Conservation (phyloP, 108 stramenopile species). For the Nitzschia sp. region DNA sequence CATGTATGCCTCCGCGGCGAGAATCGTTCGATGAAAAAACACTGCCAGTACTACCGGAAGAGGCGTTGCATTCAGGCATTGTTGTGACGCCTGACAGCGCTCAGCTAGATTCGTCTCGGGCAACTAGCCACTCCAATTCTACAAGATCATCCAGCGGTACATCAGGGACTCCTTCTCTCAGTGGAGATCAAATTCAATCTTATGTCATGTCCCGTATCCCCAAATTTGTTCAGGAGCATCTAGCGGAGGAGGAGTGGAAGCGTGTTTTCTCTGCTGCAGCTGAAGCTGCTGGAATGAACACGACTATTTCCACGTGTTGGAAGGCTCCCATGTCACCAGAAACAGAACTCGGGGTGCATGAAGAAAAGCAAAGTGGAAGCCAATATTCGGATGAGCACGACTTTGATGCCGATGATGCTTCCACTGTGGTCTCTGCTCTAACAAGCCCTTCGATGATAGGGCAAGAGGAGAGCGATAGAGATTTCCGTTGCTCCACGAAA, state of each 20-base stretch:
- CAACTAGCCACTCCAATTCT: background rate
- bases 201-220: conserved; percentile 24
- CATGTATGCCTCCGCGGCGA: background rate
- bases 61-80: too few relatives aligned
- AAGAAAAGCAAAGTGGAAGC: too few relatives aligned
- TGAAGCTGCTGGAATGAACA: too few relatives aligned
- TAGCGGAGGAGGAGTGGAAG: conserved; percentile 14
- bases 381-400: too few relatives aligned
- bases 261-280: conserved; percentile 11
- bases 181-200: background rate
- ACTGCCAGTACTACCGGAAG: too few relatives aligned
- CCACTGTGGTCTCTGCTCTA: background rate
- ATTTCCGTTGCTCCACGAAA: too few relatives aligned
- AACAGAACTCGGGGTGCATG: too few relatives aligned
- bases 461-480: too few relatives aligned
- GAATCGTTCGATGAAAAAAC: conserved; percentile 2
- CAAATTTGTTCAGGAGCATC: conserved; percentile 5
- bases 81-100: background rate
- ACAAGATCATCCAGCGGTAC: background rate
- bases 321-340: too few relatives aligned
- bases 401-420: background rate
- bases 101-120: background rate
- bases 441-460: background rate
- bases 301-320: too few relatives aligned
- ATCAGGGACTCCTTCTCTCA: background rate